Conservation (phyloP, 1,284 basidiomycete species). For the Paramarasmius palmivorus region DNA sequence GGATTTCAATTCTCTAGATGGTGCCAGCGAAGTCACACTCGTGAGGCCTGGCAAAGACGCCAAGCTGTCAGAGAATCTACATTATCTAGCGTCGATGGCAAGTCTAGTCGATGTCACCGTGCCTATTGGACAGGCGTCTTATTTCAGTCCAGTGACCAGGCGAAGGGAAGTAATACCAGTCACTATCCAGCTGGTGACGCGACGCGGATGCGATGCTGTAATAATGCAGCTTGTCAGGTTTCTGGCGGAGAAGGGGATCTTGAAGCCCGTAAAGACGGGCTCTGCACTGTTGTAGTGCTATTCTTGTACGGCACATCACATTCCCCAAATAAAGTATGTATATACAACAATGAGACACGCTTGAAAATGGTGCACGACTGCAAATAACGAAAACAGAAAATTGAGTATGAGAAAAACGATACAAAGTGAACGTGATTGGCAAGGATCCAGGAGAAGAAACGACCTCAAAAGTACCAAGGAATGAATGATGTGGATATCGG, state of each 20-base stretch:
- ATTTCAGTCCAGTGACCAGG: constrained; percentile 31
- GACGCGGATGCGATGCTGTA: constrained; percentile 33
- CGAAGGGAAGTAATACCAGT: constrained; percentile 34
- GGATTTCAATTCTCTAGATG: constrained; percentile 29
- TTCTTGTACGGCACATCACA: too few relatives aligned
- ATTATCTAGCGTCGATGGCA: constrained; percentile 34
- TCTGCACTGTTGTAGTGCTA: background rate
- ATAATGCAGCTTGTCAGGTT: constrained; percentile 30
- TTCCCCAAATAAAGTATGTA: too few relatives aligned
- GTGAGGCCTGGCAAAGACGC: constrained; percentile 17
- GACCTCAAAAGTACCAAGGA: too few relatives aligned
- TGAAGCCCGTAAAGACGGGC: constrained; percentile 25
- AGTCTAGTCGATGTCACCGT: constrained; percentile 35
- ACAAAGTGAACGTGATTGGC: too few relatives aligned
- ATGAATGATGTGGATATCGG: too few relatives aligned
- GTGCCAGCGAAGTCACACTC: constrained; percentile 27
- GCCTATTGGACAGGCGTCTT: constrained; percentile 34
- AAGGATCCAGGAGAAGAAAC: too few relatives aligned
- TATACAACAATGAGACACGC: too few relatives aligned
- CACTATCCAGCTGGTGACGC: constrained; percentile 32
- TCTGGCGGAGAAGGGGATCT: constrained; percentile 24
- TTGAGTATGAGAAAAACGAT: too few relatives aligned
- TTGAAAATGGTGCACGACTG: too few relatives aligned
- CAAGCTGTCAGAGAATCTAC: constrained; percentile 28
- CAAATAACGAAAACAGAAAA: too few relatives aligned